Percentiles rank a stretch among this genome's conserved stretches.
These are phyloP conservation scores for Acephala macrosclerotiorum DNA, from an alignment of 2,329 filamentous ascomycete species.

Conservation along the genomic window DNA sequence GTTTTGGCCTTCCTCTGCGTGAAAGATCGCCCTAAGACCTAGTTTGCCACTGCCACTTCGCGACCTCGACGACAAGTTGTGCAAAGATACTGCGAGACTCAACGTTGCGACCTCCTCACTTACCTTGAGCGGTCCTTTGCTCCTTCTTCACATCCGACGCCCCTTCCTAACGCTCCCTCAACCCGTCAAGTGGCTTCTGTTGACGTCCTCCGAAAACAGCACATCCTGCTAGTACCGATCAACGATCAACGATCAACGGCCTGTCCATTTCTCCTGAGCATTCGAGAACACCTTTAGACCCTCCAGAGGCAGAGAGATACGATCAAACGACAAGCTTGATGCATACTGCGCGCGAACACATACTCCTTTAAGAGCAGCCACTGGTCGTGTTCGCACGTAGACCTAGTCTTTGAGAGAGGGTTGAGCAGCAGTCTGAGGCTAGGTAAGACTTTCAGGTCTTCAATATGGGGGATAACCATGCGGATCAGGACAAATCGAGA, in stretches of 20 bases:
- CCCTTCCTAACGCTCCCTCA: neutral
- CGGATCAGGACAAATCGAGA: neutral
- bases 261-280: neutral
- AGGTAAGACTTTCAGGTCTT: neutral
- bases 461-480: slow-evolving; percentile 14
- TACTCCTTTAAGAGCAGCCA: neutral
- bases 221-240: neutral
- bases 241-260: neutral
- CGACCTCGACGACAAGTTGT: neutral
- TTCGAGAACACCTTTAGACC: neutral
- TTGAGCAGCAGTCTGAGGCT: neutral
- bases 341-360: neutral
- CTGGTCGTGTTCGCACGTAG: neutral
- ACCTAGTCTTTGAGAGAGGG: neutral
- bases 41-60: slow-evolving; percentile 1
- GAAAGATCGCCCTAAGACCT: neutral
- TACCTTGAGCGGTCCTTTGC: neutral
- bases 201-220: neutral
- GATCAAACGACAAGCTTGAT: neutral
- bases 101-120: neutral
- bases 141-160: neutral
- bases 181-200: neutral
- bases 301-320: neutral
- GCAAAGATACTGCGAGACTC: neutral
- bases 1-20: neutral